phyloP scores from a whole-genome alignment of 306 rosid species.

The Fragaria ananassa region DNA sequence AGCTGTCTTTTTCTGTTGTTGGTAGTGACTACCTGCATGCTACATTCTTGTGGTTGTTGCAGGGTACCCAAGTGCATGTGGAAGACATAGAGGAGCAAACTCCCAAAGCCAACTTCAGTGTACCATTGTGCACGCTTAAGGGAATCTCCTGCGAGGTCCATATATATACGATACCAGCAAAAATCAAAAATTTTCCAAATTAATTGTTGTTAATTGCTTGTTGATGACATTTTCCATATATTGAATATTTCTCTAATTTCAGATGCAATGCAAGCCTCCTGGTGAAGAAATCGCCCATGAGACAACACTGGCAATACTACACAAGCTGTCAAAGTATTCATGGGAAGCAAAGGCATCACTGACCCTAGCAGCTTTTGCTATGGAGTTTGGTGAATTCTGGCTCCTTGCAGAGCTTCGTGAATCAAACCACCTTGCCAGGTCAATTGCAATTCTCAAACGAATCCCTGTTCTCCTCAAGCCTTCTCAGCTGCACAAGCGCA shows the following conservation, averaged over 20 bases:
- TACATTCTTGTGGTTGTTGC: not conserved
- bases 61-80: slow-evolving; percentile 36
- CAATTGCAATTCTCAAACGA: slow-evolving; percentile 46
- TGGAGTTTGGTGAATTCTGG: slow-evolving; percentile 69
- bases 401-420: slow-evolving; percentile 41
- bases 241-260: not conserved
- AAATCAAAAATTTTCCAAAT: not conserved
- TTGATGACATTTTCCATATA: not conserved
- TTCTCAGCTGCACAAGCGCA: slow-evolving; percentile 26
- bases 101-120: slow-evolving; percentile 27
- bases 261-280: slow-evolving; percentile 62
- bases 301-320: slow-evolving; percentile 48
- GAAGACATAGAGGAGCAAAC: slow-evolving; percentile 40
- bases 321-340: slow-evolving; percentile 39
- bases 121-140: slow-evolving; percentile 46
- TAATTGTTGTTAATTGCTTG: not conserved
- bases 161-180: too few relatives aligned
- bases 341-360: slow-evolving; percentile 71
- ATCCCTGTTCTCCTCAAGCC: slow-evolving; percentile 48
- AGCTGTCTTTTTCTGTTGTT: too few relatives aligned
- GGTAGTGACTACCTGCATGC: not conserved
- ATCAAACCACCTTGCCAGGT: slow-evolving; percentile 52
- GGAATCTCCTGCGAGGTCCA: slow-evolving; percentile 40
- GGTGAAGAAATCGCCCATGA: slow-evolving; percentile 52
- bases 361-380: slow-evolving; percentile 63